A percentile compares a stretch with the other conserved stretches of the same genome.
These are phyloP conservation scores for Phytophthora meadii DNA, from an alignment of 352 stramenopile genomes.

Conservation along the genomic window DNA sequence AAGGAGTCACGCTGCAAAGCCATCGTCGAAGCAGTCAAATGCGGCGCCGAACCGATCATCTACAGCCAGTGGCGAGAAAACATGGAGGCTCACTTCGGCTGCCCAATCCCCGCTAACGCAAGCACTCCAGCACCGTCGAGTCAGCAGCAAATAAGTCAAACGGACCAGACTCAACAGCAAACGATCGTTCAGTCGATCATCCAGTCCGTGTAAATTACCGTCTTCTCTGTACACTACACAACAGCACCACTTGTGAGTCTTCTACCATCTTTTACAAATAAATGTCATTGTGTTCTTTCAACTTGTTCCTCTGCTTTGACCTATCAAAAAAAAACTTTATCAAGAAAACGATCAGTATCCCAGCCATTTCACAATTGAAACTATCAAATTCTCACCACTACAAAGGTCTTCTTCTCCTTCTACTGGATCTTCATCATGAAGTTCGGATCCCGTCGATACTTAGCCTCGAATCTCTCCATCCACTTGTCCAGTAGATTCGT, in stretches of 20 bases:
- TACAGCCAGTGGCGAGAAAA: conserved; percentile 35
- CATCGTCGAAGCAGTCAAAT: conserved; percentile 44
- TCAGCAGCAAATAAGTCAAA: conserved; percentile 6
- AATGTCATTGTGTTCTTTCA: background rate
- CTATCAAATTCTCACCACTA: background rate
- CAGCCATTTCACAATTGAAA: background rate
- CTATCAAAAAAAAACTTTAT: conserved; percentile 14
- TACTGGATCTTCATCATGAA: conserved; percentile 91
- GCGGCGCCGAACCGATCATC: conserved; percentile 34
- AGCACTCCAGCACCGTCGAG: background rate
- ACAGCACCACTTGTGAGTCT: background rate
- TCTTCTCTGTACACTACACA: too few species aligned
- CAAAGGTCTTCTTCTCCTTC: background rate
- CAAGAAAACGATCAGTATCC: background rate
- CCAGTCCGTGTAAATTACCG: conserved; percentile 7
- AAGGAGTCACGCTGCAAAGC: conserved; percentile 41
- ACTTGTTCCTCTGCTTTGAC: background rate
- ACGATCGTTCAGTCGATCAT: conserved; percentile 1
- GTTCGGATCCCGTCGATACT: conserved; percentile 90
- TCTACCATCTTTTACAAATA: background rate
- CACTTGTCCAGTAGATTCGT: conserved; percentile 93
- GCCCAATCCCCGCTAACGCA: conserved; percentile 20
- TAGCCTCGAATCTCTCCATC: conserved; percentile 92
- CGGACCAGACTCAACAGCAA: conserved; percentile 7
- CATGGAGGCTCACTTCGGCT: conserved; percentile 48